phyloP scores from a whole-genome alignment of 2,329 filamentous ascomycete genomes.

The Dothistroma pini region DNA sequence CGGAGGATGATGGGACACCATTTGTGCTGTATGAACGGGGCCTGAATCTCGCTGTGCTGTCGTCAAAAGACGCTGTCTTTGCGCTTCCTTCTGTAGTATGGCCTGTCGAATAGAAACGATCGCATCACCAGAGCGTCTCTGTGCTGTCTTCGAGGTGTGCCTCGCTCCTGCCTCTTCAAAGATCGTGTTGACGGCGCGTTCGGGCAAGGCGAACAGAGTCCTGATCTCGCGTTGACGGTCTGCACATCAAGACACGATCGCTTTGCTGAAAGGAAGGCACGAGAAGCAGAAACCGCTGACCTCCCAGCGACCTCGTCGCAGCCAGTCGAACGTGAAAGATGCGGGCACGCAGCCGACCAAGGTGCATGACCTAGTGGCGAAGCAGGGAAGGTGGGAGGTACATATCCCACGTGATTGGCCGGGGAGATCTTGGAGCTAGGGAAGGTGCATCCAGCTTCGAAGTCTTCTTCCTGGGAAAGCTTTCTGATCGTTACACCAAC shows the following conservation, averaged over 20 bases:
- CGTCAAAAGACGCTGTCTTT: conserved; percentile 4
- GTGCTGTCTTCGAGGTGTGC: neutral
- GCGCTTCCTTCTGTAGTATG: neutral
- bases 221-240: neutral
- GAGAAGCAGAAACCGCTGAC: neutral
- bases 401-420: conserved; percentile 3
- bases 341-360: conserved; percentile 9
- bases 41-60: neutral
- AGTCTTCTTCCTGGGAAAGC: neutral
- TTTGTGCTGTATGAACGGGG: conserved; percentile 6
- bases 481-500: neutral
- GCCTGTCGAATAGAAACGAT: neutral
- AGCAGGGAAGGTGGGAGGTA: neutral
- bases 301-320: neutral
- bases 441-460: neutral
- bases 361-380: conserved; percentile 9
- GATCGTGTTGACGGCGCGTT: neutral
- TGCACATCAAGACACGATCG: neutral
- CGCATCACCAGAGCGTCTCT: neutral
- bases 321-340: conserved; percentile 10
- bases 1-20: conserved; percentile 28
- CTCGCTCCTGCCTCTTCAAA: neutral
- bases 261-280: neutral
- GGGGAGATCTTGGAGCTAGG: neutral
- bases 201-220: neutral